Percentiles rank a stretch among this genome's conserved stretches.
phyloP scores from a whole-genome alignment of 164 flowering plant genomes.

The Vitis cinerea region DNA sequence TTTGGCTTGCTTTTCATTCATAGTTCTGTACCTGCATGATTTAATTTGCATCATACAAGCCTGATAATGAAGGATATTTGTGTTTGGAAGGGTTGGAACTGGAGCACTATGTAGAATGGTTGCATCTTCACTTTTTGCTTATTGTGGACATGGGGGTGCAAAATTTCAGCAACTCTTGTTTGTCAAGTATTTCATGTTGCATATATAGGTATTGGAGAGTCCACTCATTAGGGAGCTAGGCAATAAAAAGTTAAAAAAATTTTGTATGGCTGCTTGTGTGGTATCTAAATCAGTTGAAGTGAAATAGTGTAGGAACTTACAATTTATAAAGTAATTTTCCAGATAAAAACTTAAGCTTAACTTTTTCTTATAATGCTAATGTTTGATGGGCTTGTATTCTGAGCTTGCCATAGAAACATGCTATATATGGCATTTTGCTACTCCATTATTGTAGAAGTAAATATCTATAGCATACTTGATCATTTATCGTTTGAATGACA shows the following conservation, averaged over 20 bases:
- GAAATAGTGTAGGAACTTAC: too few relatives aligned
- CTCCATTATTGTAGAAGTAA: neutral
- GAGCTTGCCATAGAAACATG: neutral
- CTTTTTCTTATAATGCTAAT: neutral
- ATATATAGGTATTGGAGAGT: neutral
- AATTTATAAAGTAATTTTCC: too few relatives aligned
- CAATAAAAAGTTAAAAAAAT: neutral
- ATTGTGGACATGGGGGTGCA: neutral
- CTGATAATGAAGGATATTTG: neutral
- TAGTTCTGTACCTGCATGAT: too few relatives aligned
- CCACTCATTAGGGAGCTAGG: neutral
- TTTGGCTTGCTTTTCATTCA: neutral
- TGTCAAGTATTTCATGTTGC: neutral
- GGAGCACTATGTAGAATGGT: neutral
- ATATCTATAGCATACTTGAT: neutral
- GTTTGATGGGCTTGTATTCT: neutral
- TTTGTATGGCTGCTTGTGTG: too few relatives aligned
- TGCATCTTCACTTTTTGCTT: neutral
- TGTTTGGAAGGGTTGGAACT: neutral
- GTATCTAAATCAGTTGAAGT: too few relatives aligned
- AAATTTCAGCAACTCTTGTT: neutral
- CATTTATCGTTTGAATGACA: too few relatives aligned
- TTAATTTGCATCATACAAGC: neutral
- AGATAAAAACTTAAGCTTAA: too few relatives aligned
- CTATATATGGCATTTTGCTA: neutral